These are phyloP conservation scores for Kwoniella botswanensis DNA, from an alignment of 768 basidiomycete genomes.

Conservation along the genomic window DNA sequence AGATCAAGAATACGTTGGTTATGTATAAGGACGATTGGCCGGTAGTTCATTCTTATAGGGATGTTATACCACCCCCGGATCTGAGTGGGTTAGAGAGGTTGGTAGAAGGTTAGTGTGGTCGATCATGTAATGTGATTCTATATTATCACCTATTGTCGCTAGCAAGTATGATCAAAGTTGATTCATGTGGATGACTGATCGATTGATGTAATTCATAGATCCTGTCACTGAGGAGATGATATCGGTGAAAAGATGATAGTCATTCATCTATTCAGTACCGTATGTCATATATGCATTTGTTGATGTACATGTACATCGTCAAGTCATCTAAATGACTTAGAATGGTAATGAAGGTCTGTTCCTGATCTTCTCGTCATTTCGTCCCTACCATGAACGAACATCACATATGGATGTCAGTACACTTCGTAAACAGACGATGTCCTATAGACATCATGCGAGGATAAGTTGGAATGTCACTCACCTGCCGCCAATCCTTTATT, in stretches of 20 bases:
- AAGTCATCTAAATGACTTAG: conserved; percentile 8
- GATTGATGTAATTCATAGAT: not conserved
- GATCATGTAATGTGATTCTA: not conserved
- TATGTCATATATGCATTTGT: conserved; percentile 8
- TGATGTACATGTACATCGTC: not conserved
- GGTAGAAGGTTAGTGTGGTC: not conserved
- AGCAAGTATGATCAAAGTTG: too few species aligned
- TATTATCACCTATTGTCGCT: not conserved
- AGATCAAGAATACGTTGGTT: conserved; percentile 18
- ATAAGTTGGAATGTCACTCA: conserved; percentile 22
- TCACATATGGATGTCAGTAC: not conserved
- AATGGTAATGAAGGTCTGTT: conserved; percentile 45
- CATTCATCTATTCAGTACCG: too few species aligned
- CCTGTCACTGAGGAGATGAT: too few species aligned
- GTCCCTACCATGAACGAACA: conserved; percentile 19
- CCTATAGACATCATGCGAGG: too few species aligned
- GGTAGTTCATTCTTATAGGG: conserved; percentile 35
- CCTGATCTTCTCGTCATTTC: conserved; percentile 30
- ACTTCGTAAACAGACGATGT: not conserved
- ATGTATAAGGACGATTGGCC: conserved; percentile 38
- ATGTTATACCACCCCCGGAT: conserved; percentile 22
- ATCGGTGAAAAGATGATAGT: too few species aligned
- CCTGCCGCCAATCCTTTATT: conserved; percentile 51
- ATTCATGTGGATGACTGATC: conserved; percentile 1
- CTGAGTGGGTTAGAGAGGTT: conserved; percentile 16